Evolutionary conservation across 768 basidiomycete species (phyloP), one percentile per base, ranked within the genome.

Genomic region (Candolleomyces eurysporus): DNA sequence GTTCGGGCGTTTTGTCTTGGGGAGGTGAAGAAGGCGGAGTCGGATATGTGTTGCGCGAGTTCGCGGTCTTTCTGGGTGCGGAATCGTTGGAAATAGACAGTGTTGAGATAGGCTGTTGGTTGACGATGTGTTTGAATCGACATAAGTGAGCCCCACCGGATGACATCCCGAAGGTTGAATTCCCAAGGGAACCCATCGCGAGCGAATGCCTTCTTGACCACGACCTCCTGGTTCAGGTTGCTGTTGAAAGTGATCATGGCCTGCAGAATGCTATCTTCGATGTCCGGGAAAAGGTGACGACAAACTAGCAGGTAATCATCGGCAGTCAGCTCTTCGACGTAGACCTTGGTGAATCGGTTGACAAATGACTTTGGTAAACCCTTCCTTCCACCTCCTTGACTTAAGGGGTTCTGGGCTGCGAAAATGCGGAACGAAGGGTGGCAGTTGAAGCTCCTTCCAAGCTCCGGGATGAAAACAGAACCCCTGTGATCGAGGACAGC

Each of bases 261-360:
- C 42, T 81, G 78, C 26, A 97, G 74, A 16, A 83, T 68, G 2
- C 78, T 74, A 49, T 78, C 70, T 14, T 86, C 82, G 39, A 86
- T 76, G 16, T 78, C 74, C 5, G 90, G 89, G 72, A 90, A 92
- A 21, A 93, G 79, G 57, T 87, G 83, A 39, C 79, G 83, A 66
- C 91, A 96, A 61, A 98, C 89, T 21, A 88, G 74, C 48, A 88
- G 78, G 57, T 97, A 79, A 73, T 99, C 97, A 36, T 82, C 75
- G 0, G 88, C 72, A 0, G 87, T 84, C 42, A 98, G 84, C 66
- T 96, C 92, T 66, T 95, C 88, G 50, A 98, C 77, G 69, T 94
- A 94, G 45, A 98, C 97, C 72, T 95, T 96, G n/a, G 94, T 98
- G 76, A 99, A 99, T 16, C 97, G 89, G 73, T 99, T 97, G 58